Base-by-base conservation (phyloP, 1,284 basidiomycete genomes). In the Rhodotorula sp. region DNA sequence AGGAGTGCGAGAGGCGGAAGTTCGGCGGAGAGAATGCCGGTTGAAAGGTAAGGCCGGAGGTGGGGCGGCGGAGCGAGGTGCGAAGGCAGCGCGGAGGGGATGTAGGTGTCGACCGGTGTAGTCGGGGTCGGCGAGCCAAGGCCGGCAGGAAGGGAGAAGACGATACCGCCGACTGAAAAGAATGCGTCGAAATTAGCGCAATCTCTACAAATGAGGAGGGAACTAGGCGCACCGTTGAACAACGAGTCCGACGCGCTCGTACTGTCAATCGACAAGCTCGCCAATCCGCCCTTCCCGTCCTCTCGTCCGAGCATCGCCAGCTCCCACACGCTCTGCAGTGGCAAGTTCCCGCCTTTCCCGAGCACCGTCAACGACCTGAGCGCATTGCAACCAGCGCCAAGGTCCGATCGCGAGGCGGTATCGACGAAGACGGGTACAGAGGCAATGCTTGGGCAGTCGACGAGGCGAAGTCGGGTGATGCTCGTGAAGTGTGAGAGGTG, bases 1-100 rank as follows among this genome's bases (percentile, higher is more conserved):
- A 67, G 54, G 34, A 67, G 65, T 13, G 59, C 55, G 59, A 59
- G 44, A 2, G 65, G 44, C 36, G 65, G 59, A 22, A 67, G 59
- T 5, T 36, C 4, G 27, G 47, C 15, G 4, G 65, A 67, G 29
- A 67, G 60, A 9, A 67, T 27, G 39, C 48, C 39, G n/a, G 17
- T 48, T 20, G n/a, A 2, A n/a, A 67, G 34, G 39, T 39, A 62
- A 34, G 65, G 65, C 4, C 11, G 15, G 53, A 62, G 59, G 30
- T 61, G 54, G 1, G 53, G 22, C 0, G 59, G 60, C 0, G 65
- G 65, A 0, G 22, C 27, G 46, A 67, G 55, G 30, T 20, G 13
- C 19, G n/a, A 1, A 9, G 65, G 65, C 19, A 67, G 59, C 6
- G 36, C 22, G 1, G 59, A 56, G 15, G 48, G 49, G 8, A 62